A percentile compares a stretch with the other conserved stretches of the same genome.
phyloP scores from a whole-genome alignment of 208 protist genomes.

The Trypanosoma melophagium region DNA sequence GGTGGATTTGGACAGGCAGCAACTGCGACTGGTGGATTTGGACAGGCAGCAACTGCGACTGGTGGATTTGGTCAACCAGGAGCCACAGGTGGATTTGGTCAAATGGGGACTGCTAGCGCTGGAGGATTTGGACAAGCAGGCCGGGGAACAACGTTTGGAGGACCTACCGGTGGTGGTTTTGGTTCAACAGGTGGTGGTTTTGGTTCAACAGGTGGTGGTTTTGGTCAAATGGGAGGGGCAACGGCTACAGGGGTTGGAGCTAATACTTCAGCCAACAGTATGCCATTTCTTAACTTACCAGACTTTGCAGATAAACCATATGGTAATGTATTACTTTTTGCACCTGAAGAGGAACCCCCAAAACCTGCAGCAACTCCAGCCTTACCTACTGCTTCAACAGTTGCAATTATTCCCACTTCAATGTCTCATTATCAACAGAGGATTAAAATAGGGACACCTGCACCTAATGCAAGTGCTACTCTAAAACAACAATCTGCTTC shows the following conservation, averaged over 20 bases:
- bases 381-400: conserved; percentile 5
- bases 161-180: conserved; percentile 14
- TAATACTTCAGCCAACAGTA: conserved; percentile 29
- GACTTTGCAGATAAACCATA: conserved; percentile 79
- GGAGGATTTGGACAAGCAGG: conserved; percentile 20
- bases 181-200: conserved; percentile 20
- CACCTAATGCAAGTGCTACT: conserved; percentile 3
- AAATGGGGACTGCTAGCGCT: too few species aligned
- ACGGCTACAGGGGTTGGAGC: conserved; percentile 17
- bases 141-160: too few species aligned
- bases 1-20: conserved; percentile 44
- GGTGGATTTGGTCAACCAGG: too few species aligned
- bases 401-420: conserved; percentile 16
- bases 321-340: conserved; percentile 76
- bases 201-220: conserved; percentile 11
- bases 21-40: conserved; percentile 29
- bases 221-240: conserved; percentile 11
- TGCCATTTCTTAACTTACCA: conserved; percentile 70
- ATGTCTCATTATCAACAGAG: conserved; percentile 23
- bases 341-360: conserved; percentile 53
- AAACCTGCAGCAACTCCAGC: conserved; percentile 8
- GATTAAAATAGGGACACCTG: conserved; percentile 10
- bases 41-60: conserved; percentile 9
- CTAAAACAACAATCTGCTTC: conserved; percentile 46
- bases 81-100: too few species aligned